Conservation (phyloP, 2,329 filamentous ascomycete species). For the Paradendryphiella salina region DNA sequence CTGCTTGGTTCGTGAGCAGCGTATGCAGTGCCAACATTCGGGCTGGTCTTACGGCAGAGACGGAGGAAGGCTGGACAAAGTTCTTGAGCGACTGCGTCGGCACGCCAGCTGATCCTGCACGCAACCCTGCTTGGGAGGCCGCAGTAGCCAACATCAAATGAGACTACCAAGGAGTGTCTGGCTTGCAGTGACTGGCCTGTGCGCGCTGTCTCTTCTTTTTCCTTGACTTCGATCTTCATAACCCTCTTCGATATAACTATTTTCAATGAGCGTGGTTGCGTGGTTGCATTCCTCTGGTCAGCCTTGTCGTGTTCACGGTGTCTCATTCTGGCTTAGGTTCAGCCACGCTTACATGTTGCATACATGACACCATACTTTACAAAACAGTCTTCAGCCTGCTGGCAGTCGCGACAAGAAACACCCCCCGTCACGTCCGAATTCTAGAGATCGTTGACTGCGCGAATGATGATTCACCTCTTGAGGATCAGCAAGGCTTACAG, state of each 20-base stretch:
- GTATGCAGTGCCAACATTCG: constrained; percentile 56
- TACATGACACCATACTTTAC: not conserved
- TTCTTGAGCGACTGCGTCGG: constrained; percentile 61
- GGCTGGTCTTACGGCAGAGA: constrained; percentile 52
- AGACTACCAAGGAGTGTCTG: constrained; percentile 14
- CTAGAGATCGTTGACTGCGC: not conserved
- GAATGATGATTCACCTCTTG: not conserved
- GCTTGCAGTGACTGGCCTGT: not conserved
- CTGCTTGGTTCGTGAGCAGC: constrained; percentile 63
- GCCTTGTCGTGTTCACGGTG: not conserved
- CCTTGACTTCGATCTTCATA: not conserved
- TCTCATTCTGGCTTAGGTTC: not conserved
- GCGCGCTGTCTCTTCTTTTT: not conserved
- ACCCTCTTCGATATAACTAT: not conserved
- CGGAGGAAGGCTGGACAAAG: constrained; percentile 54
- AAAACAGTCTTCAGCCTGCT: not conserved
- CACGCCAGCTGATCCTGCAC: constrained; percentile 52
- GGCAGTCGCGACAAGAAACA: not conserved
- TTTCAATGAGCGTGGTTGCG: not conserved
- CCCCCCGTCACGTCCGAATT: constrained; percentile 9
- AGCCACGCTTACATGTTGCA: not conserved
- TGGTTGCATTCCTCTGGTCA: not conserved
- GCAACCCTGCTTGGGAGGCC: constrained; percentile 55
- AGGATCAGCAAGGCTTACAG: not conserved
- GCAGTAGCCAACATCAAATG: constrained; percentile 41